Evolutionary conservation across 306 rosid genomes (phyloP).

Genomic region (Acmispon strigosus): DNA sequence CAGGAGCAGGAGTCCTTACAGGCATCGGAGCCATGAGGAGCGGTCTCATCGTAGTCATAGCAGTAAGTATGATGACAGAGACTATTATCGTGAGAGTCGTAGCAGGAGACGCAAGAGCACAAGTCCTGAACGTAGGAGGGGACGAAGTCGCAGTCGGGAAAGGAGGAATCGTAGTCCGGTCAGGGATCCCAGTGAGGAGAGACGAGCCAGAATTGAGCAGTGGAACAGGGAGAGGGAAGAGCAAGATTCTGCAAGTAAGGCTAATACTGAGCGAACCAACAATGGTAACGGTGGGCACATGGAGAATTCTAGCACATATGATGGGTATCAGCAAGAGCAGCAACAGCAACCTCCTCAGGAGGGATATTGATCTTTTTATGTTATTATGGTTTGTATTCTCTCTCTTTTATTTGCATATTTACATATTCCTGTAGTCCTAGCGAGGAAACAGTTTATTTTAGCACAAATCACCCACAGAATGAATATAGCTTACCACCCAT

Average conservation of each 20-base stretch:
- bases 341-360: constrained; percentile 23
- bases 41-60: constrained; percentile 44
- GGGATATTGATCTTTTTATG: constrained; percentile 30
- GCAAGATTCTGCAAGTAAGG: constrained; percentile 27
- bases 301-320: constrained; percentile 20
- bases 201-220: constrained; percentile 80
- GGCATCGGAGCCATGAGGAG: constrained; percentile 70
- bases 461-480: constrained; percentile 21
- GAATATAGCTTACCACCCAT: constrained; percentile 63
- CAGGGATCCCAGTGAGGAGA: constrained; percentile 80
- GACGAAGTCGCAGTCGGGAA: constrained; percentile 43
- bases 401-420: background rate
- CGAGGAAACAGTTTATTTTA: constrained; percentile 12
- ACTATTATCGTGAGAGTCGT: constrained; percentile 44
- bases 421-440: background rate
- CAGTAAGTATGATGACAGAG: constrained; percentile 66
- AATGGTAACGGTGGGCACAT: constrained; percentile 5
- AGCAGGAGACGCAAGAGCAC: constrained; percentile 54
- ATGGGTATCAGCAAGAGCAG: constrained; percentile 28
- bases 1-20: constrained; percentile 67
- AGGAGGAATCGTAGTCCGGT: constrained; percentile 54
- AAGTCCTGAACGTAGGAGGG: constrained; percentile 54
- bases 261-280: constrained; percentile 10
- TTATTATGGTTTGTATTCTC: constrained; percentile 40
- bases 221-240: constrained; percentile 81